These are phyloP conservation scores for Scutellaria minor DNA, from an alignment of 257 asterid genomes.

Conservation along the genomic window DNA sequence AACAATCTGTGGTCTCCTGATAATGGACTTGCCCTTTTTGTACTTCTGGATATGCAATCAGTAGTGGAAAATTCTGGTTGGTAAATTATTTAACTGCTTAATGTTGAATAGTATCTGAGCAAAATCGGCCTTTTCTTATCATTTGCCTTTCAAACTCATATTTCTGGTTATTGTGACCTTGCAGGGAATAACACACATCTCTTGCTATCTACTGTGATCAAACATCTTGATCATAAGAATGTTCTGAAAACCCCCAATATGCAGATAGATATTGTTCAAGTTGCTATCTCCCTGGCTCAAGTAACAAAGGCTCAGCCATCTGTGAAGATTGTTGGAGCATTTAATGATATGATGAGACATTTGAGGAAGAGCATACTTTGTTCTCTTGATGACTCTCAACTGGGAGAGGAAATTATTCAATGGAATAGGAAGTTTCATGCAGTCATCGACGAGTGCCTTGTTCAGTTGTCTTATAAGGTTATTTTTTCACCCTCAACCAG, in stretches of 20 bases:
- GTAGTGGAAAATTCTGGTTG: constrained; percentile 67
- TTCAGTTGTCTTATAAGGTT: constrained; percentile 70
- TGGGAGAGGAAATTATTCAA: constrained; percentile 63
- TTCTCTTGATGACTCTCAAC: constrained; percentile 62
- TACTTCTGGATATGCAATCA: constrained; percentile 73
- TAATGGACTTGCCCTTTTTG: constrained; percentile 65
- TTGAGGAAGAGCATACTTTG: constrained; percentile 69
- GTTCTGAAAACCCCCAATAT: constrained; percentile 58
- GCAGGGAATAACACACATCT: constrained; percentile 70
- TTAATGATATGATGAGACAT: constrained; percentile 83
- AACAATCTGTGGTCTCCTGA: constrained; percentile 72
- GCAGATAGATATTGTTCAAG: constrained; percentile 77
- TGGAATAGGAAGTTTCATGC: constrained; percentile 60
- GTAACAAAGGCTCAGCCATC: constrained; percentile 65
- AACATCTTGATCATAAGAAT: constrained; percentile 83
- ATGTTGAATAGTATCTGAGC: constrained; percentile 16
- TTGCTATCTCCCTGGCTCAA: constrained; percentile 63
- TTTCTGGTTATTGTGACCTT: constrained; percentile 40
- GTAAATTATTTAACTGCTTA: constrained; percentile 30
- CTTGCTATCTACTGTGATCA: constrained; percentile 72
- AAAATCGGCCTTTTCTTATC: constrained; percentile 34
- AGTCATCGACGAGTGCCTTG: constrained; percentile 72
- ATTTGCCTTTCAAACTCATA: constrained; percentile 30
- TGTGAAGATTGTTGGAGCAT: constrained; percentile 64
- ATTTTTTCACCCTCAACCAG: constrained; percentile 30